Percentiles rank a stretch among this genome's conserved stretches.
Evolutionary conservation across 257 asterid genomes (phyloP).

Genomic region (Fraxinus anomala): DNA sequence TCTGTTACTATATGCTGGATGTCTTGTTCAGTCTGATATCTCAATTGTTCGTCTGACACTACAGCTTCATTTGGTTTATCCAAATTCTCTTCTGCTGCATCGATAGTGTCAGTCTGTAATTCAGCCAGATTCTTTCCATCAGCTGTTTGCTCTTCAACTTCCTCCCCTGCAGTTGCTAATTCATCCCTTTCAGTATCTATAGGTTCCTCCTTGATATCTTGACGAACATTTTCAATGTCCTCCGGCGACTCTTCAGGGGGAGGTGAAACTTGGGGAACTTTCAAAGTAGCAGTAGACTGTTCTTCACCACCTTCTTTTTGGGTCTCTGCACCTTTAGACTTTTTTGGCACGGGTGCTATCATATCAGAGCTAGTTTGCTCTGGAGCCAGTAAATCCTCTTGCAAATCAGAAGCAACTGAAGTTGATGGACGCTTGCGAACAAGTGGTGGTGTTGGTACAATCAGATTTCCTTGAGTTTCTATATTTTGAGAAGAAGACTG

Average conservation of each 20-base stretch:
- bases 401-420: conserved; percentile 44
- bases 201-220: conserved; percentile 42
- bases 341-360: conserved; percentile 56
- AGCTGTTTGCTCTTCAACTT: conserved; percentile 45
- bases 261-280: conserved; percentile 40
- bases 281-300: conserved; percentile 38
- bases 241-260: conserved; percentile 48
- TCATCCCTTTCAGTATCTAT: conserved; percentile 53
- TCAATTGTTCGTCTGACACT: conserved; percentile 51
- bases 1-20: conserved; percentile 56
- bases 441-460: conserved; percentile 30
- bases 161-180: conserved; percentile 49
- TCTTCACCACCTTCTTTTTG: conserved; percentile 50
- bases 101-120: conserved; percentile 44
- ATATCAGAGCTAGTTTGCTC: conserved; percentile 60
- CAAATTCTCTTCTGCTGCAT: conserved; percentile 45
- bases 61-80: conserved; percentile 44
- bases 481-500: conserved; percentile 34
- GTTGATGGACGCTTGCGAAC: conserved; percentile 68
- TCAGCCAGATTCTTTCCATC: conserved; percentile 46
- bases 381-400: conserved; percentile 47
- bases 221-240: conserved; percentile 44
- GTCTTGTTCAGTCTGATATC: conserved; percentile 62
- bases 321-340: conserved; percentile 56
- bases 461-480: conserved; percentile 51